Evolutionary conservation across 2,329 filamentous ascomycete species (phyloP), one percentile per base, ranked within the genome.

Genomic region (Ophiostoma perfectum): DNA sequence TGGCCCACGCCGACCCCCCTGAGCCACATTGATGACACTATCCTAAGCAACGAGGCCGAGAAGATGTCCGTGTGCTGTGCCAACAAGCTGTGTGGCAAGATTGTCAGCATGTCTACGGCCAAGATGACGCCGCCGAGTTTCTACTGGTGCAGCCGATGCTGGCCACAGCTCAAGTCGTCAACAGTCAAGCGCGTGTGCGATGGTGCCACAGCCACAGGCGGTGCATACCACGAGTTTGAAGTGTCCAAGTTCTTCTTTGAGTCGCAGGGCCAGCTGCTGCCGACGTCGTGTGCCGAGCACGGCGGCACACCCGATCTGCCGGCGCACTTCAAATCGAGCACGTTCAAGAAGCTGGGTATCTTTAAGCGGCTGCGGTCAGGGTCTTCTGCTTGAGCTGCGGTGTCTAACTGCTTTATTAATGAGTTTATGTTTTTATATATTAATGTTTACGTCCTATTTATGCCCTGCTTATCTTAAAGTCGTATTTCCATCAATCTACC

Each of bases 21-120:
- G 55, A 0, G 38, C 38, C 16, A 45, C 16, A n/a, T n/a, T 14
- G 18, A 18, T 60, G 16, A 36, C 42, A 18, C 47, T n/a, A 47
- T 47, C 45, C 45, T 4, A 16, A 52, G 47, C 16, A 52, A 52
- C n/a, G n/a, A 52, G 47, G 47, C 47, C 47, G 27, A 45, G 6
- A 38, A 36, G 16, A 39, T 27, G 36, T 44, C 49, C 14, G 74
- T 77, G 0, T 79, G 75, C 68, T 80, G 78, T 66, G 77, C 78
- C 6, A 80, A 79, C 72, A 80, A 79, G 68, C 74, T 80, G 27
- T 80, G 78, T 69, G 71, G 77, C 11, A 73, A 72, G 64, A 79
- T 79, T 49, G 66, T 80, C 3, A 72, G 70, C 39, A 66, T 73
- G 0, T 67, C 72, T 12, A 73, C 65, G 8, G 73, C 73, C 75